Base-by-base conservation (phyloP, 176 grass and related monocot species). In the Pontederia crassipes region DNA sequence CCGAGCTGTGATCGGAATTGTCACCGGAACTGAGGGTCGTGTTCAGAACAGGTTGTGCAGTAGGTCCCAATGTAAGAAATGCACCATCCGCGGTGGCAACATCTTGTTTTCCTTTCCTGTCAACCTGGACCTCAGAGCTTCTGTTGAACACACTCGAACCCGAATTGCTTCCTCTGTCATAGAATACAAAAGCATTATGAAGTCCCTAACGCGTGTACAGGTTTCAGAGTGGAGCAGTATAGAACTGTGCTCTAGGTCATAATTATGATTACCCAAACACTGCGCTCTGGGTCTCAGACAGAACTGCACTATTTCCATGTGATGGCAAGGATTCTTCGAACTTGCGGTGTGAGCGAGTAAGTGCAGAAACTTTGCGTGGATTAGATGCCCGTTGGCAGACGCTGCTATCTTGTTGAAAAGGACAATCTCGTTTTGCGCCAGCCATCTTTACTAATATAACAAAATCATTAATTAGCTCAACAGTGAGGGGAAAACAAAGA, bases 391-490 rank as follows among this genome's bases (percentile, higher is more conserved):
- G 6, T 40, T 57, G 59, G 24, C 28, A 20, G 12, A 49, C 32
- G 28, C 14, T 52, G 32, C 59, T 20, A 8, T 54, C 59, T 5
- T 63, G n/a, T 15, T 55, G 49, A 55, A 63, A 73, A 16, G 60
- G 52, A 51, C 59, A 74, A n/a, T 49, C 50, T 28, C 60, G 59
- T 52, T 74, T 74, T 15, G 27, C 56, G 51, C 71, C 71, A 53
- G 55, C 60, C 71, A 64, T 55, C 71, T 74, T 20, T 46, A 64
- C 51, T 56, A 64, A 64, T 61, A 59, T 74, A 64, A 46, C 71
- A 17, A 56, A 20, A 48, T 49, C 52, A 12, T 56, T n/a, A 12
- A 57, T 64, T 54, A 74, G 50, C 65, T 17, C 17, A 64, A 14
- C 1, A 24, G 62, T 9, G 13, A 46, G 47, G 63, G n/a, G n/a